Base-by-base conservation (phyloP, 1,284 basidiomycete genomes). In the Pseudozyma thailandica region DNA sequence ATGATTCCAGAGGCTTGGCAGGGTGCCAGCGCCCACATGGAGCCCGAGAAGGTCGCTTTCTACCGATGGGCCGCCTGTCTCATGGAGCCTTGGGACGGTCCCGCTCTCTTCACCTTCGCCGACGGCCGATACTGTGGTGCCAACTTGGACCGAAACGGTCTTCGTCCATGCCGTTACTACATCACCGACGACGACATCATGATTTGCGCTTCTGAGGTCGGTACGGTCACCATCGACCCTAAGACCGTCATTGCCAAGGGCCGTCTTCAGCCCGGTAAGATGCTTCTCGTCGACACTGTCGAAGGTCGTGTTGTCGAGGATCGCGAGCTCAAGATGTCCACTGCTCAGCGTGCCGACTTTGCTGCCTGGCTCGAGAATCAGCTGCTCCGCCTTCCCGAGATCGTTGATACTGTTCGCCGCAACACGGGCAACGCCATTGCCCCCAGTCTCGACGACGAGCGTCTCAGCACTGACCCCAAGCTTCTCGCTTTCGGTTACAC, bases 111-210 rank as follows among this genome's bases (percentile, higher is more conserved):
- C 65, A 80, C 79, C 51, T 81, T 81, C 62, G 74, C 77, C 54
- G 79, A 81, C 59, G 79, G 79, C n/a, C 75, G 79, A 27, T 81
- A 78, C 75, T 81, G 79, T 54, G 79, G 79, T 77, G 79, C 79
- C 54, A 81, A 81, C 72, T 51, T 81, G 62, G 79, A 81, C 72
- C 75, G 79, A 28, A 81, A 81, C 63, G 79, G 79, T 65, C 65
- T 81, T 15, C 79, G 79, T 42, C 79, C 79, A 41, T 81, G 79
- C 66, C 79, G 79, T 38, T 81, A 79, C 75, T 65, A 72, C 68
- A 78, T 79, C 62, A 81, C 79, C 45, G 73, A 78, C 51, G 79
- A 80, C 50, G 79, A 81, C 61, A 78, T 81, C 59, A 81, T 81
- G 79, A 75, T 81, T 55, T 81, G 79, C 64, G 79, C 79, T 33